Base-by-base conservation (phyloP, 78 protist species). In the Thecamonas trahens region DNA sequence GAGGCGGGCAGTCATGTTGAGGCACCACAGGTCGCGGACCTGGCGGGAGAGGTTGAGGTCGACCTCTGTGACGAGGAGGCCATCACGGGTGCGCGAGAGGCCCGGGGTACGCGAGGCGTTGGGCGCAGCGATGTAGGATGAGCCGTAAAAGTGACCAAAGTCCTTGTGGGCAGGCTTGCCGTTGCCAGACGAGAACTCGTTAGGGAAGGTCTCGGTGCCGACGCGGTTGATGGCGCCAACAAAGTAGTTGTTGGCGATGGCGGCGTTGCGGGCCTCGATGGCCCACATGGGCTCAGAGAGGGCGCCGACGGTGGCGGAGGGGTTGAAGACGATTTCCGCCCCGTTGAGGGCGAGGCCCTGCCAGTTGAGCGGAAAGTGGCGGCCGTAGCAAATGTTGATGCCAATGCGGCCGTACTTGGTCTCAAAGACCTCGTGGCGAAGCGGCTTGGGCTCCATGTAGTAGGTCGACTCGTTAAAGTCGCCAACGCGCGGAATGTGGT, bases 101-200 rank as follows among this genome's bases (percentile, higher is more conserved):
- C 86, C 82, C 50, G 85, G 87, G 2, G 91, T 83, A 29, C 96
- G 73, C 35, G 77, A 57, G 49, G 80, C 91, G 60, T 94, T 87
- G 22, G 98, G 98, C 1, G 83, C 86, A 20, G 92, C 78, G 38
- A 94, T 64, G 61, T 86, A 94, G 26, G 85, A 59, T 24, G 88
- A 73, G 17, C 98, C 98, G 59, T 92, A 94, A 69, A 94, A 94
- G 47, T 90, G 95, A n/a, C 98, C 98, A 45, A 94, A 94, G 62
- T 85, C 93, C 49, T 88, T 80, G 77, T 94, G 93, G 2, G 96
- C 96, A 9, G 90, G 90, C 54, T 82, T 80, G 35, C 94, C 95
- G 32, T 91, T 78, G 31, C 90, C 94, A 11, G 81, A 67, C 38
- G 96, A 90, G 77, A 92, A 92, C 67, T 74, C 93, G 44, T 90